A percentile compares a stretch with the other conserved stretches of the same genome.
phyloP scores from a whole-genome alignment of 805 yeast genomes.

The Phaffomyces thermotolerans region DNA sequence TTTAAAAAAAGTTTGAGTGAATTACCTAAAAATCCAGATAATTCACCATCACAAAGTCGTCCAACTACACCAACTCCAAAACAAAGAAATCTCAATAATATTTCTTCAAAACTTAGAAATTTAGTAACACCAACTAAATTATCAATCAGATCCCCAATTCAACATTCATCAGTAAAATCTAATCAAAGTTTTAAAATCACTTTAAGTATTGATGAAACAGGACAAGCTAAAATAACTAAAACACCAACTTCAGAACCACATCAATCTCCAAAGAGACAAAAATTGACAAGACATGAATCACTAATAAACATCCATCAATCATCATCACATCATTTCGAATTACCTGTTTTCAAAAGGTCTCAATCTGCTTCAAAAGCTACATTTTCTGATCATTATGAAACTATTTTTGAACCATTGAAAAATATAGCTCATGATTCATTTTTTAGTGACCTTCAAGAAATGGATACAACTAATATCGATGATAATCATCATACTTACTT shows the following conservation, averaged over 20 bases:
- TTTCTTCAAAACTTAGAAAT: neutral
- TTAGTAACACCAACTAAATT: neutral
- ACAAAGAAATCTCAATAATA: neutral
- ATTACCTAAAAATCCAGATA: slow-evolving; percentile 18
- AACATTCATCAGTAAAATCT: no score
- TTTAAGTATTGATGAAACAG: slow-evolving; percentile 21
- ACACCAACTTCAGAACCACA: neutral
- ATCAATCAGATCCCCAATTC: neutral
- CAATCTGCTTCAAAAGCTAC: slow-evolving; percentile 9
- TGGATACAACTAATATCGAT: neutral
- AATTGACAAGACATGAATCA: slow-evolving; percentile 19
- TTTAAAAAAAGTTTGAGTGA: slow-evolving; percentile 8
- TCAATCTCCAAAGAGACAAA: slow-evolving; percentile 3
- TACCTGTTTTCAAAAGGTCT: slow-evolving; percentile 9
- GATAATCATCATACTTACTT: neutral
- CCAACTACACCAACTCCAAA: slow-evolving; percentile 4
- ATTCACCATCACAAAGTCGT: slow-evolving; percentile 14
- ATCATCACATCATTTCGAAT: neutral
- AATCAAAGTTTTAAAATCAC: slow-evolving; percentile 10
- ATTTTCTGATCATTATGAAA: slow-evolving; percentile 11
- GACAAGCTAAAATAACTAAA: slow-evolving; percentile 19
- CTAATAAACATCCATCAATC: slow-evolving; percentile 6
- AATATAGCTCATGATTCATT: slow-evolving; percentile 14
- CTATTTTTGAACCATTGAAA: slow-evolving; percentile 20
- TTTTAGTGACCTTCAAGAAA: slow-evolving; percentile 14